Base-by-base conservation (phyloP, 2,329 filamentous ascomycete genomes). In the Xylariaceae sp. region DNA sequence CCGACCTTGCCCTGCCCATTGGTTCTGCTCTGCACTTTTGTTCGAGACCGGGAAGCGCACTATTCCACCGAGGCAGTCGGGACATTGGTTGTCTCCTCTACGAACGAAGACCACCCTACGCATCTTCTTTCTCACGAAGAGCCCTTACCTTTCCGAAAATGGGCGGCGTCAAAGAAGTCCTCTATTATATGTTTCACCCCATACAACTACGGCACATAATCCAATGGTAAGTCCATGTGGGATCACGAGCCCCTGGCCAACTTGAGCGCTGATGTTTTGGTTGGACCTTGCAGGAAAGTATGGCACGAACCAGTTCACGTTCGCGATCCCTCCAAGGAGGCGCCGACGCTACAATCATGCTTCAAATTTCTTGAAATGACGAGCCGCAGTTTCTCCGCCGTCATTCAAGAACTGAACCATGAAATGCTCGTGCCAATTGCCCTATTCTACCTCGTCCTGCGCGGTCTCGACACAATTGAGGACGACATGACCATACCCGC, bases 381-480 rank as follows among this genome's bases (percentile, higher is more conserved):
- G 36, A 96, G 89, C 61, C 85, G 92, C 44, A 96, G 88, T 62
- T 98, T 98, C 64, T 74, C 83, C 36, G 75, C 88, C 32, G 92
- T 98, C 59, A 98, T 98, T 50, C 81, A 94, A 66, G 92, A 98
- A 67, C 76, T 98, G 30, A 89, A 96, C 60, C 88, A 88, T 1
- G 90, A 98, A 66, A 80, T 98, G 21, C 78, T 97, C 24, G 78
- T 96, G 28, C 88, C 92, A 16, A 76, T 97, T 31, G 81, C 83
- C 40, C 71, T 97, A 8, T 98, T 98, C 74, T 98, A 98, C 69
- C 78, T 98, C 18, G 78, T 88, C 37, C 74, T 98, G 38, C 86
- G 92, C 45, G 92, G 87, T 32, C 76, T 98, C 35, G 92, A 98
- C 64, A 98, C 92, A n/a, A 86, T 98, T 44, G 92, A 98, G 67